Evolutionary conservation across 2,329 filamentous ascomycete genomes (phyloP), one percentile per base, ranked within the genome.

Genomic region (Didymella lethalis): DNA sequence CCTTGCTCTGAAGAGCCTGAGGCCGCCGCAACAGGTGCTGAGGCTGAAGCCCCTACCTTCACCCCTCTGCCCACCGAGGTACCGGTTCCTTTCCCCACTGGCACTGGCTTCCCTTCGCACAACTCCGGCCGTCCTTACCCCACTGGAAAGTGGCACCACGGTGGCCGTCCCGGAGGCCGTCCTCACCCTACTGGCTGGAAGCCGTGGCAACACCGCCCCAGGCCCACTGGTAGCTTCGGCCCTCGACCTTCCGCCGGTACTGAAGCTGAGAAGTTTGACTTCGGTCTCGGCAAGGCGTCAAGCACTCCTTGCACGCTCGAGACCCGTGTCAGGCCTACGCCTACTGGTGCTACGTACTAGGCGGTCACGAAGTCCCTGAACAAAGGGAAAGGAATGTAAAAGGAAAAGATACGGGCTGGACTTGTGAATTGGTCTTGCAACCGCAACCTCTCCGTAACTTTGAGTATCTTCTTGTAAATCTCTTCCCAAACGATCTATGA

Each of bases 241-340:
- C 46, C 53, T 36, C 49, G 53, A n/a, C 53, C 64, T 6, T 50
- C 51, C 56, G 50, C 48, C 32, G 48, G 57, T 10, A 49, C 32
- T 16, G 25, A 48, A n/a, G 41, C 64, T 8, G 57, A 59, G 48
- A 61, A 57, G 52, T 56, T 40, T 32, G 52, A 59, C 18, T 61
- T 57, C 11, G 58, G 58, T 36, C 16, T 54, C 25, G 49, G 46
- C 20, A 53, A 59, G 41, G 41, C 60, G 6, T 53, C 57, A 16
- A 63, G 55, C 49, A 67, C 63, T 25, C 68, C 68, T 23, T 67
- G 64, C 50, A 67, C 64, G 7, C 53, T 72, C 29, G 60, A 66
- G 58, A 72, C 67, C 1, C 67, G 56, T 56, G 56, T 70, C 18
- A 68, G 60, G 55, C 62, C 66, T 18, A 66, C 62, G n/a, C 47